Evolutionary conservation across 306 rosid genomes (phyloP), one percentile per base, ranked within the genome.

Genomic region (Castanea mollissima): DNA sequence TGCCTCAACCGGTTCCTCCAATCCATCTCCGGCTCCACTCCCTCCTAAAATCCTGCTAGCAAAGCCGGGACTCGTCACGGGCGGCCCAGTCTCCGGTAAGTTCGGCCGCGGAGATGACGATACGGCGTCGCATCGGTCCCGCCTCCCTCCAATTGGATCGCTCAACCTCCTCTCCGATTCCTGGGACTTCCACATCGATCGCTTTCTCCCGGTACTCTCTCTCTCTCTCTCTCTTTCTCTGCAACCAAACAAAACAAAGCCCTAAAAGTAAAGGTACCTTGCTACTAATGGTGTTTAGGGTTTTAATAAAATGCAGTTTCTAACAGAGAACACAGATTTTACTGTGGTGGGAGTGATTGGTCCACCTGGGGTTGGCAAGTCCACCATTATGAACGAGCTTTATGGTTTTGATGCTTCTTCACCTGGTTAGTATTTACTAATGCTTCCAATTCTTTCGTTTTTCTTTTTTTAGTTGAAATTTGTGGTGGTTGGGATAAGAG

Each of bases 81-180:
- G 91, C 51, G 85, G 85, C 29, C 83, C 96, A 16, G 86, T 83
- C 29, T 35, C 87, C 55, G 83, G 87, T 0, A 89, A 91, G 59
- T 84, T 88, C 69, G 85, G 88, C 18, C 97, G 98, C 27, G 88
- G 91, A 46, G 98, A 92, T 52, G 97, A 94, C 0, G 92, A 94
- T 6, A 60, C 91, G 23, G 52, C 86, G 21, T 87, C 90, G 74
- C 86, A 81, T 74, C 91, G 96, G 38, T 92, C 96, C 51, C 97
- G 94, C 55, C 88, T 89, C 56, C 97, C 98, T 86, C 85, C 96
- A 0, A 87, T 90, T 11, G 96, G 97, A 18, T 92, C 98, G 21
- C 96, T 94, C 54, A 92, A 92, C 79, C 97, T 94, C 80, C 96
- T 94, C 76, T 92, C 97, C 38, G 97, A 92, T 62, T 92, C 97